Evolutionary conservation across 1,284 basidiomycete species (phyloP), one percentile per base, ranked within the genome.

Genomic region (Ustilago shanxiensis): DNA sequence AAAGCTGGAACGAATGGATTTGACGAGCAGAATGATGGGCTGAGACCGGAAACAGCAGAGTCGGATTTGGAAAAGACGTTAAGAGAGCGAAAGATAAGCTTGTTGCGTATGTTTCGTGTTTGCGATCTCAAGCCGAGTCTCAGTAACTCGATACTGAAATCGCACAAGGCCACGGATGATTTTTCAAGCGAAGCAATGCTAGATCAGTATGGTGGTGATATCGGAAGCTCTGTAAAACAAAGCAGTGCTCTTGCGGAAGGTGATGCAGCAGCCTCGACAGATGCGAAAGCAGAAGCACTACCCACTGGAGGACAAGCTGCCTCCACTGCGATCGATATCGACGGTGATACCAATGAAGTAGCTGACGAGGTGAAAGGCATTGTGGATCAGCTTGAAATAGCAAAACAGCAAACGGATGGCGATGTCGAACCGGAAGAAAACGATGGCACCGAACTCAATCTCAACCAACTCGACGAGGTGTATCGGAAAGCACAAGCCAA

Each of bases 61-160:
- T 94, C 92, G 0, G 87, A 88, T 2, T 89, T 90, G 61, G 94
- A 95, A 86, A 90, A 91, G 72, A 86, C 86, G 18, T 88, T 95
- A n/a, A 89, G 93, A 37, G 91, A 92, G 82, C 89, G 94, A 37
- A 95, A 95, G 82, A 87, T 87, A n/a, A 89, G 80, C 5, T 57
- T 86, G 26, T 49, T 82, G 2, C 71, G 79, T 26, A 71, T 87
- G 47, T 86, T 86, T 35, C 64, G 79, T 13, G 75, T 81, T 10
- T 84, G 81, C 59, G 74, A 78, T 7, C 60, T 86, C 44, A 71
- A 66, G 45, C 79, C 83, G 1, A 66, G 70, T 26, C 59, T 77
- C 16, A 76, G 76, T 58, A 85, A 80, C 58, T 61, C 64, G 24
- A 66, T 85, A 10, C 63, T 81, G 26, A 76, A 76, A 45, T 50